These are phyloP conservation scores for Colletotrichum tamarilloi DNA, from an alignment of 2,329 filamentous ascomycete species.

Conservation along the genomic window DNA sequence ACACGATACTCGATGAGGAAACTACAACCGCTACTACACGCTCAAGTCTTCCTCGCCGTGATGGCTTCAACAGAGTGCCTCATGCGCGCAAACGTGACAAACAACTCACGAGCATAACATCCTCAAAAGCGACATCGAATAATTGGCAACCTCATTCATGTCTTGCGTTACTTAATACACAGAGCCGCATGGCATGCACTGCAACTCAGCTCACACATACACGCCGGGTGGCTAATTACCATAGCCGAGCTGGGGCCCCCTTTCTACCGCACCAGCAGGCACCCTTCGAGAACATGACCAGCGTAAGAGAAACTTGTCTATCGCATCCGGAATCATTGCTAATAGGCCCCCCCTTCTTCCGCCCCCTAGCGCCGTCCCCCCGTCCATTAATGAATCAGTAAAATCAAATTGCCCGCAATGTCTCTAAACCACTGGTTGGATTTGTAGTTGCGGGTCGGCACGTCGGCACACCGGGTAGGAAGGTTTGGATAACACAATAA, in stretches of 20 bases:
- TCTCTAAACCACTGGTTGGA: constrained; percentile 22
- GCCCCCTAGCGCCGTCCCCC: constrained; percentile 16
- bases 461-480: neutral
- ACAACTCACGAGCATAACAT: neutral
- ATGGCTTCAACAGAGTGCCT: too few relatives aligned
- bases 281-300: neutral
- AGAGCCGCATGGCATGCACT: neutral
- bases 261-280: neutral
- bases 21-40: too few relatives aligned
- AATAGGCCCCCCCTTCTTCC: neutral
- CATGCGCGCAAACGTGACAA: neutral
- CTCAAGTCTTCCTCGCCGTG: too few relatives aligned
- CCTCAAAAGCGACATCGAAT: neutral
- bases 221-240: neutral
- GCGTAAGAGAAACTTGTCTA: constrained; percentile 23
- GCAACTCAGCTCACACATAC: constrained; percentile 16
- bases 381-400: constrained; percentile 11
- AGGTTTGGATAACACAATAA: constrained; percentile 30
- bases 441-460: constrained; percentile 2
- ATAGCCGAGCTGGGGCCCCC: neutral
- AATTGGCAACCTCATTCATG: constrained; percentile 19
- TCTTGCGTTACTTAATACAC: constrained; percentile 33
- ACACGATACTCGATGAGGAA: too few relatives aligned
- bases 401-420: neutral
- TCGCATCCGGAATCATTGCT: constrained; percentile 16